Conservation (phyloP, 1,139 yeast genomes). For the Taphrina deformans region DNA sequence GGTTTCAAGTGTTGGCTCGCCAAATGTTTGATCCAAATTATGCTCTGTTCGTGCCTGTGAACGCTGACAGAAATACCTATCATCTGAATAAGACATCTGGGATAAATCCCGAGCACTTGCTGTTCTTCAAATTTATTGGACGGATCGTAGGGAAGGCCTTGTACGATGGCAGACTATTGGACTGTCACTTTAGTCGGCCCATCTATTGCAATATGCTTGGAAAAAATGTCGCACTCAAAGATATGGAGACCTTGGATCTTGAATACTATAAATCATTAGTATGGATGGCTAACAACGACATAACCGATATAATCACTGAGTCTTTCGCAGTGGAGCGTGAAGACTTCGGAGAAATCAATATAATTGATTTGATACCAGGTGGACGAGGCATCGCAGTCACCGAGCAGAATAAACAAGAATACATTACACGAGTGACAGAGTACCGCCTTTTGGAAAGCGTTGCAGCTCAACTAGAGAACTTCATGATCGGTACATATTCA, state of each 20-base stretch:
- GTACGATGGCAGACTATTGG: slow-evolving; percentile 79
- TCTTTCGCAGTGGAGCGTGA: slow-evolving; percentile 92
- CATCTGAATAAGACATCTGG: slow-evolving; percentile 94
- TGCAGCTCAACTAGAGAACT: slow-evolving; percentile 81
- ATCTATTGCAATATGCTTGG: slow-evolving; percentile 87
- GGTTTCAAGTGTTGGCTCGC: slow-evolving; percentile 92
- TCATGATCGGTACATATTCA: slow-evolving; percentile 52
- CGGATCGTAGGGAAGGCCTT: slow-evolving; percentile 93
- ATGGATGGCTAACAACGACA: slow-evolving; percentile 96
- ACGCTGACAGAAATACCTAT: slow-evolving; percentile 88
- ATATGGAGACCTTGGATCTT: slow-evolving; percentile 90
- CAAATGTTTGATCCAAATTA: slow-evolving; percentile 97
- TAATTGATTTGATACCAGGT: slow-evolving; percentile 73
- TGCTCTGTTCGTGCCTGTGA: slow-evolving; percentile 88
- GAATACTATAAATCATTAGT: slow-evolving; percentile 87
- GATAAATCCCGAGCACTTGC: slow-evolving; percentile 79
- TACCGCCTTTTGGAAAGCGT: slow-evolving; percentile 82
- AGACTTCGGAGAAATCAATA: slow-evolving; percentile 87
- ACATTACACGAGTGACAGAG: slow-evolving; percentile 81
- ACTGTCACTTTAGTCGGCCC: slow-evolving; percentile 93
- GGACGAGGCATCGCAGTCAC: slow-evolving; percentile 87
- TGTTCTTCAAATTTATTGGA: slow-evolving; percentile 93
- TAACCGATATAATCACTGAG: slow-evolving; percentile 95
- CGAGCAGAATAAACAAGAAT: slow-evolving; percentile 86
- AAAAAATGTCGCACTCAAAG: slow-evolving; percentile 78